A percentile compares a stretch with the other conserved stretches of the same genome.
phyloP scores from a whole-genome alignment of 495 filamentous ascomycete species.

The Trypethelium eluteriae region DNA sequence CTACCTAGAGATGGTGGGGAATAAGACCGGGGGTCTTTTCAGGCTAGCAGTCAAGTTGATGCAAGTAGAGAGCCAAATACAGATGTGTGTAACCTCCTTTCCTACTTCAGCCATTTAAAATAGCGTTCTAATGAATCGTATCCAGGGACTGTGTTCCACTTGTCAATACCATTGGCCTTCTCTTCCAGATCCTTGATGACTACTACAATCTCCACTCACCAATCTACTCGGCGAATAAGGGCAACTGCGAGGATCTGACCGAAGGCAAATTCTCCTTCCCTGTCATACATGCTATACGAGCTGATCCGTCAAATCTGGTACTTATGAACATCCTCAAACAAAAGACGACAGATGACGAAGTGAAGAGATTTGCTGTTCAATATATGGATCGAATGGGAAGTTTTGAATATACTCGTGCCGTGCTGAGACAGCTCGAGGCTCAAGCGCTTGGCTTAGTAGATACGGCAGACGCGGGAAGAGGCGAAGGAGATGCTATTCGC shows the following conservation, averaged over 20 bases:
- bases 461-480: conserved; percentile 51
- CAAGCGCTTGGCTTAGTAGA: conserved; percentile 61
- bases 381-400: conserved; percentile 88
- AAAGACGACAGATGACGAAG: conserved; percentile 73
- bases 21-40: conserved; percentile 96
- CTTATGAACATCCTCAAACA: conserved; percentile 89
- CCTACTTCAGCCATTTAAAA: neutral
- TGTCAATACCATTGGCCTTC: conserved; percentile 81
- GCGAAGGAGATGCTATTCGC: conserved; percentile 37
- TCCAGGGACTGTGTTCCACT: conserved; percentile 68
- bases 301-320: conserved; percentile 68
- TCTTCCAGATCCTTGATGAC: conserved; percentile 77
- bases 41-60: conserved; percentile 90
- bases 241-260: conserved; percentile 82
- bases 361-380: conserved; percentile 83
- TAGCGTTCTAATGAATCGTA: neutral
- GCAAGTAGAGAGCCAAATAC: conserved; percentile 59
- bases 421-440: conserved; percentile 58
- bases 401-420: conserved; percentile 73
- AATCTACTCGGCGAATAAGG: conserved; percentile 76
- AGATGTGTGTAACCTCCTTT: neutral
- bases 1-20: conserved; percentile 97
- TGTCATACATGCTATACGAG: conserved; percentile 88
- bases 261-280: conserved; percentile 98
- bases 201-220: conserved; percentile 69